Conservation (phyloP, 2,329 filamentous ascomycete species). For the Myriosclerotinia scirpicola region DNA sequence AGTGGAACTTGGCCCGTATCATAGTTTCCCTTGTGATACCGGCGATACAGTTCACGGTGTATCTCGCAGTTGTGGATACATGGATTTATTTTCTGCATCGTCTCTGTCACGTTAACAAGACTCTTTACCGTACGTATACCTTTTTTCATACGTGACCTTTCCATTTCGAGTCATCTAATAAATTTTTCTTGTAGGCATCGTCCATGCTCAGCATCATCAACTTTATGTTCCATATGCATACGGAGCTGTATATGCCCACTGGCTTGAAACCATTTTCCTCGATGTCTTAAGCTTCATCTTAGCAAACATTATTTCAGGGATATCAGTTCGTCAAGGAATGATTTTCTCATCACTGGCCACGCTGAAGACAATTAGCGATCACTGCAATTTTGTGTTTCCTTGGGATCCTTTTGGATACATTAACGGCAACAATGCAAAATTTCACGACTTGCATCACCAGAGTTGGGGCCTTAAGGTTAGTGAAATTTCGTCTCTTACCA, state of each 20-base stretch:
- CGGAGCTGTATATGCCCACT: conserved; percentile 21
- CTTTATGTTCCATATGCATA: conserved; percentile 19
- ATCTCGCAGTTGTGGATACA: conserved; percentile 22
- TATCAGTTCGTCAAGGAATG: conserved; percentile 24
- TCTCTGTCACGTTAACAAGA: conserved; percentile 17
- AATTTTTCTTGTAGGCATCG: neutral
- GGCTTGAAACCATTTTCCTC: conserved; percentile 19
- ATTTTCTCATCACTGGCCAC: conserved; percentile 19
- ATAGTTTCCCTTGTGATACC: conserved; percentile 13
- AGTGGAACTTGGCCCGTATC: conserved; percentile 14
- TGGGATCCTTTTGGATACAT: conserved; percentile 19
- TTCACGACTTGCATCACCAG: conserved; percentile 26
- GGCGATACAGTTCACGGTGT: conserved; percentile 4
- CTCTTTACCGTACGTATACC: conserved; percentile 17
- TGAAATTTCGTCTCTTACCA: neutral
- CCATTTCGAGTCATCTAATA: neutral
- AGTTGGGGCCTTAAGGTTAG: conserved; percentile 24
- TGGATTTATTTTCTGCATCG: conserved; percentile 20
- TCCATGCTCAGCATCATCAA: conserved; percentile 21
- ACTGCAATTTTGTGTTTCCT: conserved; percentile 24
- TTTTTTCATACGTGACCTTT: neutral
- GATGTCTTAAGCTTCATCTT: conserved; percentile 22
- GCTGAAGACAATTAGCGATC: conserved; percentile 22
- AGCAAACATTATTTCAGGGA: conserved; percentile 16
- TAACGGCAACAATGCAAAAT: conserved; percentile 19